Percentiles rank a stretch among this genome's conserved stretches.
Evolutionary conservation across 2,329 filamentous ascomycete species (phyloP).

Genomic region (Cercospora sp.): DNA sequence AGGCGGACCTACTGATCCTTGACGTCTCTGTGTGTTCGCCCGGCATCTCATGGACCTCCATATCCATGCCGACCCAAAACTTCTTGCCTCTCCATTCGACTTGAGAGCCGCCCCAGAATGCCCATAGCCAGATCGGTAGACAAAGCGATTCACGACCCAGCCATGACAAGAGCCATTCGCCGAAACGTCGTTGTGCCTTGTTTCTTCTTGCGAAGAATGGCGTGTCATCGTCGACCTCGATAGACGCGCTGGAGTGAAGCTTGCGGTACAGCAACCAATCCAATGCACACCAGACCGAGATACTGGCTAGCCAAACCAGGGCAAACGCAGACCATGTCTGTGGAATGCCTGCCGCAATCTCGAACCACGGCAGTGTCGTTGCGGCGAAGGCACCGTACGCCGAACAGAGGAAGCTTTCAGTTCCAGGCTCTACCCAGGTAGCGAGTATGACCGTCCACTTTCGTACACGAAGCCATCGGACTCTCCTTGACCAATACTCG

Average conservation of each 20-base stretch:
- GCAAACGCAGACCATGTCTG: conserved; percentile 68
- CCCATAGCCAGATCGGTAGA: conserved; percentile 86
- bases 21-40: neutral
- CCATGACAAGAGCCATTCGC: conserved; percentile 80
- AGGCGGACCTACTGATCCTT: neutral
- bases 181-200: conserved; percentile 57
- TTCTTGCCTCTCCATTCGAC: conserved; percentile 83
- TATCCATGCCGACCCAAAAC: conserved; percentile 81
- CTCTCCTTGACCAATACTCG: conserved; percentile 77
- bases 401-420: conserved; percentile 83
- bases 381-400: conserved; percentile 76
- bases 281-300: conserved; percentile 69
- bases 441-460: conserved; percentile 92
- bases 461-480: conserved; percentile 86
- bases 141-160: conserved; percentile 78
- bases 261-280: conserved; percentile 74
- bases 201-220: conserved; percentile 67
- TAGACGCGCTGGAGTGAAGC: conserved; percentile 70
- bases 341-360: conserved; percentile 54
- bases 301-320: conserved; percentile 64
- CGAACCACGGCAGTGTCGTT: conserved; percentile 69
- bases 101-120: conserved; percentile 82
- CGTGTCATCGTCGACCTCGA: conserved; percentile 71
- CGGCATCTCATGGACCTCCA: conserved; percentile 67
- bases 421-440: conserved; percentile 88